phyloP scores from a whole-genome alignment of 139 green algal species.

The Yamagishiella unicocca region DNA sequence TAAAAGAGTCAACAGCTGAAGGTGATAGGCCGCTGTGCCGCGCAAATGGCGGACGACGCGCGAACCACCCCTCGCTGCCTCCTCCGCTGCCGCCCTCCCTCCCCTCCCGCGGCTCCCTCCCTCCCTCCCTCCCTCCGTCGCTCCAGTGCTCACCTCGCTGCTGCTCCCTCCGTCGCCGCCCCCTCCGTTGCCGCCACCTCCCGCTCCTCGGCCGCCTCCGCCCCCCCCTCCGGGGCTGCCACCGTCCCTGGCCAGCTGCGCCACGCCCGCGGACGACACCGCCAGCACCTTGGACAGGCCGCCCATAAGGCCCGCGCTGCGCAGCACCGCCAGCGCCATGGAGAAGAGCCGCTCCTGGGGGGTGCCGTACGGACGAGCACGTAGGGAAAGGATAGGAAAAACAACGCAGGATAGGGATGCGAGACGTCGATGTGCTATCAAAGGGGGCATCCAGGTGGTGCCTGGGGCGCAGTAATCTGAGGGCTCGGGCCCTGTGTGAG shows the following conservation, averaged over 20 bases:
- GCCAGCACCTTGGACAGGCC: slow-evolving; percentile 30
- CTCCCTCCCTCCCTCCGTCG: background rate
- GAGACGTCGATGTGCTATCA: too few relatives aligned
- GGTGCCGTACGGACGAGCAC: background rate
- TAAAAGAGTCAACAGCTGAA: too few relatives aligned
- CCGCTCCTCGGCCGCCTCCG: background rate
- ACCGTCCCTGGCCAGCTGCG: slow-evolving; percentile 56
- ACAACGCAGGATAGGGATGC: too few relatives aligned
- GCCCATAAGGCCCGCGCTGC: slow-evolving; percentile 61
- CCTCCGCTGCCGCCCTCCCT: background rate
- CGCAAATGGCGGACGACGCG: too few relatives aligned
- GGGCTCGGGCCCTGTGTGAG: too few relatives aligned
- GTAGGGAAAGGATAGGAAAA: background rate
- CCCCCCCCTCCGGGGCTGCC: background rate
- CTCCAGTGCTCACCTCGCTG: too few relatives aligned
- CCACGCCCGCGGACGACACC: slow-evolving; percentile 9
- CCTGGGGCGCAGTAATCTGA: too few relatives aligned
- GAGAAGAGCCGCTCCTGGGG: slow-evolving; percentile 51
- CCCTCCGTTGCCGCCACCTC: background rate
- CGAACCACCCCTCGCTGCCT: too few relatives aligned
- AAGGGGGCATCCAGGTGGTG: too few relatives aligned
- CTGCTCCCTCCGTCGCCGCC: too few relatives aligned
- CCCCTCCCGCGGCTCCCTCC: background rate
- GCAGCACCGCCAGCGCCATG: slow-evolving; percentile 61
- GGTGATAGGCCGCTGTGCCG: too few relatives aligned